A percentile compares a stretch with the other conserved stretches of the same genome.
Evolutionary conservation across 345 rosid species (phyloP).

Genomic region (Microcos paniculata): DNA sequence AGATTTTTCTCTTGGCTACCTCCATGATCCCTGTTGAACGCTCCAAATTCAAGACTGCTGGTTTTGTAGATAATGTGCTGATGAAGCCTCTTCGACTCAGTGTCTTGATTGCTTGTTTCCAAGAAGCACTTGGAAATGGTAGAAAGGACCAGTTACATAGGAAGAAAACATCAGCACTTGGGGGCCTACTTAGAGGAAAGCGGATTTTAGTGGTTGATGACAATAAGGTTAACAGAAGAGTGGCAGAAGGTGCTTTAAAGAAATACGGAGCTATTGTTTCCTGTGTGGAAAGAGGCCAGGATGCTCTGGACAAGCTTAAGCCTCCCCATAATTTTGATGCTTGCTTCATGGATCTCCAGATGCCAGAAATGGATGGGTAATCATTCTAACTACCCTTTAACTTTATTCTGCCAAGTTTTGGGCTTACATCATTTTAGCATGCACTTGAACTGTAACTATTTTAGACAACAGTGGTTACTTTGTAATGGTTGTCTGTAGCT

Average conservation of each 20-base stretch:
- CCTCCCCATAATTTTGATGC: conserved; percentile 87
- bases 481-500: neutral
- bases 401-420: neutral
- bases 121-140: conserved; percentile 63
- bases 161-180: conserved; percentile 48
- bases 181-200: conserved; percentile 57
- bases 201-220: conserved; percentile 88
- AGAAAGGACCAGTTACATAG: conserved; percentile 45
- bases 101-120: conserved; percentile 63
- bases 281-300: conserved; percentile 76
- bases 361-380: conserved; percentile 99
- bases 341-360: conserved; percentile 96
- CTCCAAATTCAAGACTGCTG: conserved; percentile 49
- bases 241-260: conserved; percentile 86
- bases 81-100: conserved; percentile 75
- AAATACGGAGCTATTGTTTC: conserved; percentile 79
- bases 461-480: neutral
- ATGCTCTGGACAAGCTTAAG: conserved; percentile 61
- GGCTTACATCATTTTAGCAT: neutral
- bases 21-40: conserved; percentile 40
- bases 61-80: conserved; percentile 55
- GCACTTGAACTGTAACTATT: neutral
- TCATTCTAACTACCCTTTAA: conserved; percentile 3
- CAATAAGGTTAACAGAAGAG: conserved; percentile 83
- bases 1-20: conserved; percentile 56